phyloP scores from a whole-genome alignment of 2,329 filamentous ascomycete genomes.

The Coniochaeta ligniaria region DNA sequence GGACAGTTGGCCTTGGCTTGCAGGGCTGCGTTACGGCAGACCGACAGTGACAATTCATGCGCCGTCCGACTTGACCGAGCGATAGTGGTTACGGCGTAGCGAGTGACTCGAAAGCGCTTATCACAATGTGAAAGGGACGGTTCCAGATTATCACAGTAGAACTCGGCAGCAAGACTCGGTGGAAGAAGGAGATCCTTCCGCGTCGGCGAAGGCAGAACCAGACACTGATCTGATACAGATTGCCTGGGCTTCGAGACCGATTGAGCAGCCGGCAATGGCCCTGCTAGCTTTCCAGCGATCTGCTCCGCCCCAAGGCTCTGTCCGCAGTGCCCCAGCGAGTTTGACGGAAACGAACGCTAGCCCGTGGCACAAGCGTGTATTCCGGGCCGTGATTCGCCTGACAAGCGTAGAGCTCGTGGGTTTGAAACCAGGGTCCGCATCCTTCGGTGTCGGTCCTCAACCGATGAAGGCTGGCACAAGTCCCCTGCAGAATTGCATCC shows the following conservation, averaged over 20 bases:
- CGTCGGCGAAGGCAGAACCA: neutral
- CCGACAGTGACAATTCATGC: neutral
- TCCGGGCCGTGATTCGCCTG: neutral
- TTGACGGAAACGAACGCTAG: neutral
- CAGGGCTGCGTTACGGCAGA: neutral
- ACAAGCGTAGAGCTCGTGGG: neutral
- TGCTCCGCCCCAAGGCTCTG: neutral
- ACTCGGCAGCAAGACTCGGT: neutral
- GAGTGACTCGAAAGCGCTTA: neutral
- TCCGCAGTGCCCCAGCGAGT: neutral
- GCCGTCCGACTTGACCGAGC: neutral
- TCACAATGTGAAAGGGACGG: too few relatives aligned
- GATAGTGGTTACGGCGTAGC: neutral
- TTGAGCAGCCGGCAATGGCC: neutral
- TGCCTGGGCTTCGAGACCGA: neutral
- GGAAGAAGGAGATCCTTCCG: too few relatives aligned
- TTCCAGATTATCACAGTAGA: too few relatives aligned
- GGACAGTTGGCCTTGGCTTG: neutral
- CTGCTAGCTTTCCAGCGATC: conserved; percentile 1
- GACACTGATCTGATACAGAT: neutral
- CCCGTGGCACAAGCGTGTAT: neutral
- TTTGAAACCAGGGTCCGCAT: neutral
- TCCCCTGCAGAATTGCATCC: neutral
- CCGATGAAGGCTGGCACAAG: neutral
- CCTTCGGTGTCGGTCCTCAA: neutral